Evolutionary conservation across 805 yeast species (phyloP), one percentile per base, ranked within the genome.

Genomic region (Peterozyma toletana): DNA sequence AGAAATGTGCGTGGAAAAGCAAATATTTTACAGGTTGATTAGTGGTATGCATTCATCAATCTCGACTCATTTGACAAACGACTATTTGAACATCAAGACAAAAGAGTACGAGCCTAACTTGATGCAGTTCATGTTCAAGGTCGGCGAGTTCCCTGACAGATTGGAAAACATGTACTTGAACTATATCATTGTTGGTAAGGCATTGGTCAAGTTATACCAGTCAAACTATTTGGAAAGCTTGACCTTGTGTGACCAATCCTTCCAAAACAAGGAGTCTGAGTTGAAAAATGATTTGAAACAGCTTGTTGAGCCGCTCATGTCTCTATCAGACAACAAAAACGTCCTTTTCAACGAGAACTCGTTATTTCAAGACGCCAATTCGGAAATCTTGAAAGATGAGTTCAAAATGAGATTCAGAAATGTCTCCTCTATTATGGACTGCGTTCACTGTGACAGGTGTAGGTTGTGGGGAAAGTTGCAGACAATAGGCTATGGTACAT

Each of bases 391-490:
- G 46, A 93, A 93, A 55, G 82, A 83, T 50, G 98, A 93, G 54
- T 90, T 93, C 67, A 76, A 91, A 48, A 64, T 75, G 34, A 82
- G 95, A 42, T 95, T 93, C 62, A 82, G 80, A 57, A 93, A 93
- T 59, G 95, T 93, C 18, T 82, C 95, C 16, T 83, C 86, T 41
- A 79, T 93, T 37, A 93, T 93, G 97, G 96, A 91, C 62, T 93
- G 99, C 67, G 98, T 93, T 35, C 97, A 96, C 34, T 93, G 99
- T 68, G 99, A 93, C 60, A 75, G 97, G 58, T 93, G 99, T 63
- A 77, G 97, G 56, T 70, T 93, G 64, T 93, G 99, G 99, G 99
- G 99, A 9, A 93, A 93, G 63, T 77, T 93, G 30, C 99, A 93
- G 67, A 88, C 96, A 2, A 87, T 93, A 13, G 99, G 99, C 16